Conservation (phyloP, 306 rosid species). For the Dalbergia oliveri region DNA sequence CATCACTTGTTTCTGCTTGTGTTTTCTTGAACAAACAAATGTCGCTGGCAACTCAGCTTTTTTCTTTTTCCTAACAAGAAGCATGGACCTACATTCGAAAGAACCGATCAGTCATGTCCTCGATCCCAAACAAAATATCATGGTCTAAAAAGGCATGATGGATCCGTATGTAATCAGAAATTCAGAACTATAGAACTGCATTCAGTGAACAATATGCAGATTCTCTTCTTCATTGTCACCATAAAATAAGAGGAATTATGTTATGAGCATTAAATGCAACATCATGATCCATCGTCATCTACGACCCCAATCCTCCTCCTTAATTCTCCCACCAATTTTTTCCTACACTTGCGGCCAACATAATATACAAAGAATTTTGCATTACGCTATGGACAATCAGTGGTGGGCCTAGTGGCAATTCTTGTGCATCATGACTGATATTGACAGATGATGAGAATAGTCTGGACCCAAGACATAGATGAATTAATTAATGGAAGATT, state of each 20-base stretch:
- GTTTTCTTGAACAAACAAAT: not conserved
- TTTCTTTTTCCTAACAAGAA: not conserved
- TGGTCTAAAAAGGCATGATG: conserved; percentile 3
- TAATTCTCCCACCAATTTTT: not conserved
- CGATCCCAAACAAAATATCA: not conserved
- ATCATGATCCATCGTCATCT: not conserved
- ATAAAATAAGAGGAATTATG: not conserved
- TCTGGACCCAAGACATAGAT: not conserved
- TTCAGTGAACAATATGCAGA: conserved; percentile 11
- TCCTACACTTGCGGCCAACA: conserved; percentile 1
- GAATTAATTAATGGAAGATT: not conserved
- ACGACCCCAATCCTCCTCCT: conserved; percentile 16
- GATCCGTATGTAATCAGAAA: not conserved
- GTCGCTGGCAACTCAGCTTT: not conserved
- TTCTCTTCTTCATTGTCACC: not conserved
- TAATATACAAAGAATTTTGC: not conserved
- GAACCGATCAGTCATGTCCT: not conserved
- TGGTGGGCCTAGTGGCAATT: conserved; percentile 40
- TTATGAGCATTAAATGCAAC: conserved; percentile 30
- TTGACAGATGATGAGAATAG: conserved; percentile 12
- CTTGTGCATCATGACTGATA: conserved; percentile 33
- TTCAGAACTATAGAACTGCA: conserved; percentile 11
- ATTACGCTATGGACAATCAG: not conserved
- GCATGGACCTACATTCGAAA: not conserved
- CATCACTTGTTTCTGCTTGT: too few species aligned